Evolutionary conservation across 768 basidiomycete species (phyloP).

Genomic region (Kwoniella sp.): DNA sequence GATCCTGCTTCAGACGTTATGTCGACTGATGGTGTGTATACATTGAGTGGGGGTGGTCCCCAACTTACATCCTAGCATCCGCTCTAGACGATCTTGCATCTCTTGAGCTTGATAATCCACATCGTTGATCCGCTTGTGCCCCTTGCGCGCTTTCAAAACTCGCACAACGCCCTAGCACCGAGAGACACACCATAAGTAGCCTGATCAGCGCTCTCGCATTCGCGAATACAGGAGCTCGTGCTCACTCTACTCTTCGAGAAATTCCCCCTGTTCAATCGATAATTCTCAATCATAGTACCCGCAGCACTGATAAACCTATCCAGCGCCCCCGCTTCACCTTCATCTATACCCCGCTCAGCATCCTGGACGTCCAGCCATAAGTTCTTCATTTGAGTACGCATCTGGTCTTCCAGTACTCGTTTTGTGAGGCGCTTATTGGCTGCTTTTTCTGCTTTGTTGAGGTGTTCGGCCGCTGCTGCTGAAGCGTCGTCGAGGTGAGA

Average conservation of each 20-base stretch:
- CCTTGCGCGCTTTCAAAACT: slow-evolving; percentile 25
- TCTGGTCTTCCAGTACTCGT: slow-evolving; percentile 41
- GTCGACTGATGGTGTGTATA: neutral
- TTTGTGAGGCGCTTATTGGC: slow-evolving; percentile 34
- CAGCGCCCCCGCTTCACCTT: slow-evolving; percentile 61
- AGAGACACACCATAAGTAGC: neutral
- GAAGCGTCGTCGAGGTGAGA: neutral
- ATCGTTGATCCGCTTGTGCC: slow-evolving; percentile 34
- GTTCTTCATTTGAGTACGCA: slow-evolving; percentile 59
- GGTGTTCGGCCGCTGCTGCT: slow-evolving; percentile 2
- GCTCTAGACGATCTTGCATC: slow-evolving; percentile 55
- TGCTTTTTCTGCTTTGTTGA: slow-evolving; percentile 28
- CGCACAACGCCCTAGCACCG: slow-evolving; percentile 32
- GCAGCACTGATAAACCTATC: slow-evolving; percentile 81
- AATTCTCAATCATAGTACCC: slow-evolving; percentile 82
- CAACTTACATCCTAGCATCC: slow-evolving; percentile 48
- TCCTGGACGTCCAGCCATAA: slow-evolving; percentile 63
- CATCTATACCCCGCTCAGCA: slow-evolving; percentile 57
- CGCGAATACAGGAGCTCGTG: slow-evolving; percentile 8
- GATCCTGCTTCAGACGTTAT: neutral
- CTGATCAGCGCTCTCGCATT: neutral
- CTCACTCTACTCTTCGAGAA: slow-evolving; percentile 77
- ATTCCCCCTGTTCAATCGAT: slow-evolving; percentile 79
- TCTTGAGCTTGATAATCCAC: slow-evolving; percentile 52
- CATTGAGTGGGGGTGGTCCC: too few relatives aligned